A percentile compares a stretch with the other conserved stretches of the same genome.
phyloP scores from a whole-genome alignment of 345 rosid genomes.

The Populus nigra region DNA sequence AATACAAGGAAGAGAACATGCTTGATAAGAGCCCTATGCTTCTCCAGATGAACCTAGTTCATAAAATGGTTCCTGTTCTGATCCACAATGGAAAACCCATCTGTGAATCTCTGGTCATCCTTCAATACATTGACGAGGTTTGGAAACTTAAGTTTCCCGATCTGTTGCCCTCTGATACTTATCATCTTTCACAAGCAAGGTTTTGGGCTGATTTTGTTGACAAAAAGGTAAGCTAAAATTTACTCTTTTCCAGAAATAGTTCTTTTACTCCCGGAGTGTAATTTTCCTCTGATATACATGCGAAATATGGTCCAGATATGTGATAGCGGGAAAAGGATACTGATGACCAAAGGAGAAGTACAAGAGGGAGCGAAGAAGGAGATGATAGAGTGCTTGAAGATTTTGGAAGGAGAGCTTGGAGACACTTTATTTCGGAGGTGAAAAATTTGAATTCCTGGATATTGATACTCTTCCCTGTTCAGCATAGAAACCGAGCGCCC shows the following conservation, averaged over 20 bases:
- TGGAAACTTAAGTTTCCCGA: conserved; percentile 3
- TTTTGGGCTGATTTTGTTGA: conserved; percentile 17
- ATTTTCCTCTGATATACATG: too few relatives aligned
- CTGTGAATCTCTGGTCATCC: conserved; percentile 11
- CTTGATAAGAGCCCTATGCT: conserved; percentile 13
- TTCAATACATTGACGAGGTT: conserved; percentile 16
- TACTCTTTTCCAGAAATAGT: too few relatives aligned
- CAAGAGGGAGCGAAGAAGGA: conserved; percentile 1
- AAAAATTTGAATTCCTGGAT: conserved; percentile 11
- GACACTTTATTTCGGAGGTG: conserved; percentile 10
- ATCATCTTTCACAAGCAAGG: conserved; percentile 8
- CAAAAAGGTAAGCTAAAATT: not conserved
- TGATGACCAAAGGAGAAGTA: conserved; percentile 5
- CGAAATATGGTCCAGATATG: too few relatives aligned
- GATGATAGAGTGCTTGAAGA: conserved; percentile 3
- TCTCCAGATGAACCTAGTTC: conserved; percentile 13
- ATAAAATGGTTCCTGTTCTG: not conserved
- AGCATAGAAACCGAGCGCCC: too few relatives aligned
- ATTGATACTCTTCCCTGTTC: not conserved
- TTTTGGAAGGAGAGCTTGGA: conserved; percentile 2
- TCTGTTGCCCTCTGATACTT: conserved; percentile 14
- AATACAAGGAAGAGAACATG: conserved; percentile 7
- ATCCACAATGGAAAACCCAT: not conserved
- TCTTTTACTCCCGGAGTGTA: too few relatives aligned
- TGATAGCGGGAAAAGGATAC: not conserved